Conservation (phyloP, 441 rosid species). For the Arabidopsis hybrid region DNA sequence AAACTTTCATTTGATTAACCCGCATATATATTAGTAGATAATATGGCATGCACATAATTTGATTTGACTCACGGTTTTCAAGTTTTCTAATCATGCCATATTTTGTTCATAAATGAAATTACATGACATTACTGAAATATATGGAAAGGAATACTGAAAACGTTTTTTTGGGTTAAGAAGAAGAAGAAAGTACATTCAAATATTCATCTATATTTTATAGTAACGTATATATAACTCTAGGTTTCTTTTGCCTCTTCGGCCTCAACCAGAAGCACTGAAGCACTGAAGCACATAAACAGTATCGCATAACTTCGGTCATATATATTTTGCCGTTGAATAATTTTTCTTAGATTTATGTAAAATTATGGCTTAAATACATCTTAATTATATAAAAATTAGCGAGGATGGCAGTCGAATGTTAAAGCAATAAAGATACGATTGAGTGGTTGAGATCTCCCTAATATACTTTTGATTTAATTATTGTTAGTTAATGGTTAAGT, state of each 20-base stretch:
- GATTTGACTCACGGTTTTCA: too few species aligned
- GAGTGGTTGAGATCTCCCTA: constrained; percentile 32
- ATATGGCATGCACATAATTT: not conserved
- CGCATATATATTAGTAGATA: not conserved
- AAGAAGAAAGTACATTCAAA: not conserved
- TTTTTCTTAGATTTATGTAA: too few species aligned
- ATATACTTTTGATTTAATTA: constrained; percentile 17
- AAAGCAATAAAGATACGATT: constrained; percentile 21
- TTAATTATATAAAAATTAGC: not conserved
- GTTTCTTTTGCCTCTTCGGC: not conserved
- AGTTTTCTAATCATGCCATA: too few species aligned
- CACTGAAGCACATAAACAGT: constrained; percentile 1
- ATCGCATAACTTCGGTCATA: not conserved
- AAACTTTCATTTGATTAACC: not conserved
- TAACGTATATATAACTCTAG: not conserved
- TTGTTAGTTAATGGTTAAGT: constrained; percentile 8
- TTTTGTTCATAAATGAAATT: not conserved
- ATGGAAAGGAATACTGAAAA: too few species aligned
- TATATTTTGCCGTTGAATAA: too few species aligned
- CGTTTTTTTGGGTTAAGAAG: too few species aligned
- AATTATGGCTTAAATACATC: too few species aligned
- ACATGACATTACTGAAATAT: too few species aligned
- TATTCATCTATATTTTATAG: not conserved
- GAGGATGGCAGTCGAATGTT: constrained; percentile 9
- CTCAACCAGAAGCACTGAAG: not conserved